Evolutionary conservation across 129 eudicot genomes (phyloP).

Genomic region (Escallonia rubra): DNA sequence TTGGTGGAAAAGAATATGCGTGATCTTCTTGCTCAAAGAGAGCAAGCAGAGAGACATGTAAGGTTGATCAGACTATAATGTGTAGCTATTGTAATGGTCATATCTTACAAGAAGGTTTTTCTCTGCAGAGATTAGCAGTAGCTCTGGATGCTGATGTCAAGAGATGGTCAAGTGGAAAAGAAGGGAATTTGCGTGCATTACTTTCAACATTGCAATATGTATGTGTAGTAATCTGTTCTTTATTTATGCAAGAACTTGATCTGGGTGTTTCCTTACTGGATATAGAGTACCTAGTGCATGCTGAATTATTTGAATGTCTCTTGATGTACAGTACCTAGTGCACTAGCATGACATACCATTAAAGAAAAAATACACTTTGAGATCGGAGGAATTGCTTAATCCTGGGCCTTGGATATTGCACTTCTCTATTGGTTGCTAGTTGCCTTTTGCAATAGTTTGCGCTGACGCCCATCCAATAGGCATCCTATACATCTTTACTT

Average conservation of each 20-base stretch:
- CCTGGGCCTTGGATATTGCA: background rate
- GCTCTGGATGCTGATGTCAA: conserved; percentile 90
- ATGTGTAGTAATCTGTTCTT: conserved; percentile 12
- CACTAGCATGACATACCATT: background rate
- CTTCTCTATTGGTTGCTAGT: conserved; percentile 1
- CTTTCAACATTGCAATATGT: conserved; percentile 99
- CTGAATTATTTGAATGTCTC: background rate
- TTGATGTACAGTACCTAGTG: background rate
- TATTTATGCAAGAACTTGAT: background rate
- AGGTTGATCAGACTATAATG: background rate
- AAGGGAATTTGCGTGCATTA: conserved; percentile 95
- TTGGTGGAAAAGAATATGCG: conserved; percentile 92
- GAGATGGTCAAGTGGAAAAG: conserved; percentile 96
- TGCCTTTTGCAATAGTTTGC: background rate
- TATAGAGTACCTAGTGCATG: background rate
- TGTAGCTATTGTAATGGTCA: background rate
- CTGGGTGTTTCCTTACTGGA: background rate
- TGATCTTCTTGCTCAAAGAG: conserved; percentile 86
- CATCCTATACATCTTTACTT: no score
- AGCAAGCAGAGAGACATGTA: conserved; percentile 89
- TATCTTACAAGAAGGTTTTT: background rate
- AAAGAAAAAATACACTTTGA: background rate
- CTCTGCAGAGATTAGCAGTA: conserved; percentile 89
- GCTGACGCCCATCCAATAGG: no score
- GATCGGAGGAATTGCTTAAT: background rate